Evolutionary conservation across 495 filamentous ascomycete genomes (phyloP).

Genomic region (Xylaria longipes): DNA sequence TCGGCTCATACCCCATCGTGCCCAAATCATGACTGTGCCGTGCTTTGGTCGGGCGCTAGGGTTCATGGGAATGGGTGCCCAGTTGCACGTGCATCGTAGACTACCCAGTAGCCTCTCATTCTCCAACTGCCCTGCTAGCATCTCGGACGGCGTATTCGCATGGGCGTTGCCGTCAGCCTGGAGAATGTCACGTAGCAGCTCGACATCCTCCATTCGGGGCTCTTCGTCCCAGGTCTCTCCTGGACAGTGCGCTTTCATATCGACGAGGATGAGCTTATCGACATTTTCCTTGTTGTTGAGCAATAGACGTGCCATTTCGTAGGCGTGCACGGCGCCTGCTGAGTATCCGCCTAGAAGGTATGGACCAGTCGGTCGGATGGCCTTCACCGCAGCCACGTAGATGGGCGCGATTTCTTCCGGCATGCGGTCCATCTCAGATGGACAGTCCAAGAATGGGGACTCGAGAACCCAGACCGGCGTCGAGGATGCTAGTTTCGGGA

Average conservation of each 20-base stretch:
- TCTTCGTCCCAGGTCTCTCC: constrained; percentile 67
- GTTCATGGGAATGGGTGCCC: constrained; percentile 61
- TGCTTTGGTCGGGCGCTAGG: constrained; percentile 43
- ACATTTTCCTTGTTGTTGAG: constrained; percentile 66
- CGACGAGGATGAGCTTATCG: constrained; percentile 69
- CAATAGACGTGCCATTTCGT: constrained; percentile 68
- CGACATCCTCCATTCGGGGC: constrained; percentile 68
- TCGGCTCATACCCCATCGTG: constrained; percentile 67
- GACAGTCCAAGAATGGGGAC: constrained; percentile 53
- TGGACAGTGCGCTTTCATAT: constrained; percentile 69
- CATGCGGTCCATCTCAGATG: constrained; percentile 46
- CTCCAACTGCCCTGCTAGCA: constrained; percentile 35
- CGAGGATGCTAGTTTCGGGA: constrained; percentile 42
- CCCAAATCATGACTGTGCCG: constrained; percentile 68
- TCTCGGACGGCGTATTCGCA: constrained; percentile 47
- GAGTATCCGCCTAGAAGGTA: constrained; percentile 71
- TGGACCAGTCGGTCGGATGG: constrained; percentile 58
- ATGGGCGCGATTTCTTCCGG: constrained; percentile 41
- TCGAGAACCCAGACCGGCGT: constrained; percentile 55
- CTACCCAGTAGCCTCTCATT: constrained; percentile 65
- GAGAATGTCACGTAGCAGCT: constrained; percentile 40
- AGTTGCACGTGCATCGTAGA: constrained; percentile 65
- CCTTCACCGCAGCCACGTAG: constrained; percentile 56
- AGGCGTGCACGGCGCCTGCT: constrained; percentile 77
- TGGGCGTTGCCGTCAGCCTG: not conserved